Evolutionary conservation across 192 early-diverging fungal species (phyloP).

Genomic region (Coemansia sp.): DNA sequence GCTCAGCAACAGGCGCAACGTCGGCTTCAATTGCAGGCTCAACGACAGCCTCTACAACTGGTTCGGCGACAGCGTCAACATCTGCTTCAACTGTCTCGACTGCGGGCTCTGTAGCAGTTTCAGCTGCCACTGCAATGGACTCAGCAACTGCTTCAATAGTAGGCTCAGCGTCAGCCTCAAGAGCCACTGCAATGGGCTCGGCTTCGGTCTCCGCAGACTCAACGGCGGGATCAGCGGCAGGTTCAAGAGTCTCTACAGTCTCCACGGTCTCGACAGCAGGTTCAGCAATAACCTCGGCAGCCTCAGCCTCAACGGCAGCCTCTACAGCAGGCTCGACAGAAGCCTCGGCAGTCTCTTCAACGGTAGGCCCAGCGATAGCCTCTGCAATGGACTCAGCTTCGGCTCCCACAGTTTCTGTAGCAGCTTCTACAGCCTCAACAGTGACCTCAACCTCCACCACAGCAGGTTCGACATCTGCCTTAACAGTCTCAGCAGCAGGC

Average conservation of each 20-base stretch:
- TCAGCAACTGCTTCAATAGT: slow-evolving; percentile 6
- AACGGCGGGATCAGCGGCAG: not conserved
- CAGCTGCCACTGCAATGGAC: not conserved
- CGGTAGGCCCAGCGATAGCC: no score
- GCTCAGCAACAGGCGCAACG: not conserved
- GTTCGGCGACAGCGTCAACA: not conserved
- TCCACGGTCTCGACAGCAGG: not conserved
- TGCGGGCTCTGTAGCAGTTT: no score
- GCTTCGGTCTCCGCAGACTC: no score
- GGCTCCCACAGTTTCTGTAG: no score
- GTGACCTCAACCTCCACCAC: no score
- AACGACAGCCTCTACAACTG: not conserved
- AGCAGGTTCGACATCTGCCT: not conserved
- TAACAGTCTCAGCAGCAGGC: not conserved
- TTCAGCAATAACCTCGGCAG: not conserved
- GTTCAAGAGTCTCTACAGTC: no score
- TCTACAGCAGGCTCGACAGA: not conserved
- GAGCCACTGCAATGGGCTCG: not conserved
- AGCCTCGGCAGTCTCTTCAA: no score
- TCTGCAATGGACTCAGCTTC: no score
- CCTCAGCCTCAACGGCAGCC: not conserved
- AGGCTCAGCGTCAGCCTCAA: not conserved
- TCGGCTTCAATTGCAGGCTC: no score
- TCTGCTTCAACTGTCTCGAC: not conserved
- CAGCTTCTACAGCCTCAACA: not conserved